Percentiles rank a stretch among this genome's conserved stretches.
These are phyloP conservation scores for Globisporangium rhizosaccharum DNA, from an alignment of 352 stramenopile genomes.

Conservation along the genomic window DNA sequence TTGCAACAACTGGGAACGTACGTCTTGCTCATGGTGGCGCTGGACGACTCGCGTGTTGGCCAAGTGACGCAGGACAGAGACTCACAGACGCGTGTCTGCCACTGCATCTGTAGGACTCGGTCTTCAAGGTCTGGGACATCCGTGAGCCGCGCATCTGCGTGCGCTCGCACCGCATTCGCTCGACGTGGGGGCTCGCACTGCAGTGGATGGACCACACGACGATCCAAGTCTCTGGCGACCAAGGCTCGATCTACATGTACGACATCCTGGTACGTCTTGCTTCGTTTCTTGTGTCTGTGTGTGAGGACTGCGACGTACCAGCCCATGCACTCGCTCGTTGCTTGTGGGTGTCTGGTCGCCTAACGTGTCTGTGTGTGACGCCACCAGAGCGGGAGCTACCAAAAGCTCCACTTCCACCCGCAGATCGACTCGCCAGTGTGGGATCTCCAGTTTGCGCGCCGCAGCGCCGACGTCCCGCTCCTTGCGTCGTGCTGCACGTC, in stretches of 20 bases:
- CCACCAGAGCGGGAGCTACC: constrained; percentile 62
- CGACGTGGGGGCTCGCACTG: constrained; percentile 70
- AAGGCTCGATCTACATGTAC: constrained; percentile 76
- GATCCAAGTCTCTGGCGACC: constrained; percentile 74
- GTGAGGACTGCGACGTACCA: background rate
- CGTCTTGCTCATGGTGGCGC: background rate
- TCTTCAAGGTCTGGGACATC: constrained; percentile 84
- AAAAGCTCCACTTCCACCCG: constrained; percentile 78
- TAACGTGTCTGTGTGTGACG: background rate
- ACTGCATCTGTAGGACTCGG: constrained; percentile 43
- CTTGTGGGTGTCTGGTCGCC: background rate
- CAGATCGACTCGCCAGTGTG: constrained; percentile 84
- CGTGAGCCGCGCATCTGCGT: constrained; percentile 73
- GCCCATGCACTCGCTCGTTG: background rate
- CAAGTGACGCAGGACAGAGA: background rate
- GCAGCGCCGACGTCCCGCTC: constrained; percentile 32
- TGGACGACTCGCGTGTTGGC: background rate
- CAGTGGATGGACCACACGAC: constrained; percentile 76
- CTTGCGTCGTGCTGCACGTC: constrained; percentile 67
- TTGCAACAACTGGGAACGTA: constrained; percentile 84
- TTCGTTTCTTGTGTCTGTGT: background rate
- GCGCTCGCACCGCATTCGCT: constrained; percentile 75
- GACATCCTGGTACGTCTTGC: constrained; percentile 58
- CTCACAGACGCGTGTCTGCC: background rate
- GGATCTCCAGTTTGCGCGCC: constrained; percentile 60